These are phyloP conservation scores for Cladosporium halotolerans DNA, from an alignment of 2,329 filamentous ascomycete species.

Conservation along the genomic window DNA sequence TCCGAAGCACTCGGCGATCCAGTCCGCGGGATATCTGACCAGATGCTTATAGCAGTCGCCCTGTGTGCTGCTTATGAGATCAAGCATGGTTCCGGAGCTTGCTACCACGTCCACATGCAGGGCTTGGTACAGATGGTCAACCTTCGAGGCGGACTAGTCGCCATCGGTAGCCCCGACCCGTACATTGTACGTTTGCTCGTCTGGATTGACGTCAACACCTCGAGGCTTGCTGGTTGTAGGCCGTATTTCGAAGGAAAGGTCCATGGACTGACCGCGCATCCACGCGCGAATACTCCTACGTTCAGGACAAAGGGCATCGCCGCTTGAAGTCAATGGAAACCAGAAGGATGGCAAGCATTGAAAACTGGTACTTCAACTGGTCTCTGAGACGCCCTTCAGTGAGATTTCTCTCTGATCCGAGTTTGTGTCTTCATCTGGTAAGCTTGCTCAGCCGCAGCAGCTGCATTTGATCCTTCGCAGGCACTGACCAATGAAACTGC, in stretches of 20 bases:
- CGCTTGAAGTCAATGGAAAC: too few species aligned
- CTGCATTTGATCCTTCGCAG: too few species aligned
- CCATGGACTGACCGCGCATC: background rate
- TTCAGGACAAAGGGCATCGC: background rate
- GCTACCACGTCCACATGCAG: slow-evolving; percentile 15
- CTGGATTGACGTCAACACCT: slow-evolving; percentile 5
- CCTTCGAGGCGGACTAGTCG: background rate
- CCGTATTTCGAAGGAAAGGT: background rate
- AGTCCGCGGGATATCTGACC: slow-evolving; percentile 9
- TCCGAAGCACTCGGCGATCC: slow-evolving; percentile 14
- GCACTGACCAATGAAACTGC: too few species aligned
- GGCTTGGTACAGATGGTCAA: slow-evolving; percentile 10
- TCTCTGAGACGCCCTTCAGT: too few species aligned
- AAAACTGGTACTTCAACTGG: too few species aligned
- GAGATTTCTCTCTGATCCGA: too few species aligned
- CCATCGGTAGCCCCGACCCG: slow-evolving; percentile 6
- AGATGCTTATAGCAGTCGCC: slow-evolving; percentile 13
- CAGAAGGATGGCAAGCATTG: too few species aligned
- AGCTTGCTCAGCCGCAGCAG: too few species aligned
- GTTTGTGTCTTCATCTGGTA: too few species aligned
- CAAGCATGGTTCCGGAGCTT: slow-evolving; percentile 7
- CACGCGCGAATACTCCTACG: background rate
- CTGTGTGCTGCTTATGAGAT: slow-evolving; percentile 16
- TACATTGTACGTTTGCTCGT: background rate
- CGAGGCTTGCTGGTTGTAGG: slow-evolving; percentile 1